Percentiles rank a stretch among this genome's conserved stretches.
These are phyloP conservation scores for Dendrothele bispora DNA, from an alignment of 768 basidiomycete species.

Conservation along the genomic window DNA sequence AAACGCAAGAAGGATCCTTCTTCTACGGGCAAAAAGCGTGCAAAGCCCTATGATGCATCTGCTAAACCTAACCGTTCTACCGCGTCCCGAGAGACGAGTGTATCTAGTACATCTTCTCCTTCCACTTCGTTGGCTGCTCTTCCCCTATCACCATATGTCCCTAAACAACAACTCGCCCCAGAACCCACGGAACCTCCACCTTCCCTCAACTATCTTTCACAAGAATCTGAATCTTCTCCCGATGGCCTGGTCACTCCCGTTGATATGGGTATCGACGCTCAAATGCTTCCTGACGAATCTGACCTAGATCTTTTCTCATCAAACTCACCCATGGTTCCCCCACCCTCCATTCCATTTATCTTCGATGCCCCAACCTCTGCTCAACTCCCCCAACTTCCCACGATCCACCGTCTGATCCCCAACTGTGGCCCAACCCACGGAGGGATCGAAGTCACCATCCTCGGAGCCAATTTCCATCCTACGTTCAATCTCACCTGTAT, in stretches of 20 bases:
- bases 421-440: constrained; percentile 85
- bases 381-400: constrained; percentile 60
- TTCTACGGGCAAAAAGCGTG: constrained; percentile 50
- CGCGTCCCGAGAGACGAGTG: constrained; percentile 53
- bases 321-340: constrained; percentile 6
- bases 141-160: constrained; percentile 14
- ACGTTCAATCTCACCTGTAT: constrained; percentile 70
- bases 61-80: constrained; percentile 41
- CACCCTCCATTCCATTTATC: constrained; percentile 52
- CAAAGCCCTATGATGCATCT: constrained; percentile 67
- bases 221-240: constrained; percentile 47
- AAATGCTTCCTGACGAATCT: constrained; percentile 33
- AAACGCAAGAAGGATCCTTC: constrained; percentile 54
- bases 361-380: constrained; percentile 58
- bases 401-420: constrained; percentile 84
- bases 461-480: constrained; percentile 88
- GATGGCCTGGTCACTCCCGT: constrained; percentile 47
- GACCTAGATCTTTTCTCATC: constrained; percentile 14
- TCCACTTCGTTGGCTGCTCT: no score
- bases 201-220: constrained; percentile 36
- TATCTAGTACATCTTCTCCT: constrained; percentile 45
- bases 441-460: constrained; percentile 91
- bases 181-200: constrained; percentile 27
- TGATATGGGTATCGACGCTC: constrained; percentile 33
- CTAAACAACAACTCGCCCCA: constrained; percentile 11